phyloP scores from a whole-genome alignment of 345 rosid species.

The Dovyalis caffra region DNA sequence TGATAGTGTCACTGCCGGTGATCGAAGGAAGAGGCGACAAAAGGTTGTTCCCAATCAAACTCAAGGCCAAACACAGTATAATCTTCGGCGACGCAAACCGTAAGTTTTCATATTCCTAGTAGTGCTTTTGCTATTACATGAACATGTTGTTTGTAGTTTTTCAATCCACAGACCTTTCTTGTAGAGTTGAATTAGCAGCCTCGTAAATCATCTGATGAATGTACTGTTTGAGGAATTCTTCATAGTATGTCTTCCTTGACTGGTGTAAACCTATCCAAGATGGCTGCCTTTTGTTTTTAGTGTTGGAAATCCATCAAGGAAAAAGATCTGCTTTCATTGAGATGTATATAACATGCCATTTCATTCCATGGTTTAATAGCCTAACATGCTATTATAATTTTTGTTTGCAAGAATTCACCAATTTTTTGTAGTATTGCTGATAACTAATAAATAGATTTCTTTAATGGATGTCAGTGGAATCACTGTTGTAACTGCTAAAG shows the following conservation, averaged over 20 bases:
- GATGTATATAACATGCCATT: too few relatives aligned
- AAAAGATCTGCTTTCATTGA: background rate
- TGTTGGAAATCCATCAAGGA: background rate
- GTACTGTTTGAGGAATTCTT: background rate
- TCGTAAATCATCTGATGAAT: too few relatives aligned
- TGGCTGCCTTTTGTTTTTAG: background rate
- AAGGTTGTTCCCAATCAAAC: conserved; percentile 43
- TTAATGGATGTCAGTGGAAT: conserved; percentile 40
- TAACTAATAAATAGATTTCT: background rate
- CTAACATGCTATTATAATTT: too few relatives aligned
- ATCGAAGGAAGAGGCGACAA: conserved; percentile 62
- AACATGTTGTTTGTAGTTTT: too few relatives aligned
- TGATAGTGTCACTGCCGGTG: conserved; percentile 57
- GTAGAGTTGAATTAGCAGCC: too few relatives aligned
- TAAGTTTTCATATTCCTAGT: conserved; percentile 26
- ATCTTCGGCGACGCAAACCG: conserved; percentile 73
- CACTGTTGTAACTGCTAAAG: conserved; percentile 26
- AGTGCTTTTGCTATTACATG: background rate
- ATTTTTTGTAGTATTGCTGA: background rate
- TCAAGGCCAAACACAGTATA: conserved; percentile 53
- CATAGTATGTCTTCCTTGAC: background rate
- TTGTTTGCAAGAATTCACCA: background rate
- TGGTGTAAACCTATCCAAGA: background rate
- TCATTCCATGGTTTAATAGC: too few relatives aligned
- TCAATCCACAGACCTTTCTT: too few relatives aligned